phyloP scores from a whole-genome alignment of 1,139 yeast genomes.

The Arxiozyma bovina region DNA sequence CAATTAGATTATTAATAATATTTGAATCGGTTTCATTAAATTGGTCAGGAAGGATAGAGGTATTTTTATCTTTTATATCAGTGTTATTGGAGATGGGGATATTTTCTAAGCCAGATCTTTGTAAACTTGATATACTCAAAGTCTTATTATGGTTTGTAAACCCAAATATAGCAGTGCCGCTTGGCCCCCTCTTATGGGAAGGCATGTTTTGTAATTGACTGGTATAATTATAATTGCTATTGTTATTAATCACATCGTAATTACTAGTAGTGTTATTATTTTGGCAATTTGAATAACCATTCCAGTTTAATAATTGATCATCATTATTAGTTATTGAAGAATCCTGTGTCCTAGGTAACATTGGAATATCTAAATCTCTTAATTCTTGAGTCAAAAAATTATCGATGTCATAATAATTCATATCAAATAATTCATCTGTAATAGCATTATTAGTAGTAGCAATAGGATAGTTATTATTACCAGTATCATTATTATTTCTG shows the following conservation, averaged over 20 bases:
- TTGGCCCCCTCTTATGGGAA: conserved; percentile 32
- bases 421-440: conserved; percentile 6
- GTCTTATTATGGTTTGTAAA: conserved; percentile 47
- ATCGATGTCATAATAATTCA: conserved; percentile 25
- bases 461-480: background rate
- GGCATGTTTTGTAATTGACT: conserved; percentile 1
- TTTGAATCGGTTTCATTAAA: background rate
- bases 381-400: conserved; percentile 25
- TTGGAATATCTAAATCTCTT: conserved; percentile 27
- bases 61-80: background rate
- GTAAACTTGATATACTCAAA: conserved; percentile 29
- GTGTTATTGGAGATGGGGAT: background rate
- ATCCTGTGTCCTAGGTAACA: conserved; percentile 15
- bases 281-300: background rate
- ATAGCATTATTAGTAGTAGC: background rate
- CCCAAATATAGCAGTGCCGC: conserved; percentile 63
- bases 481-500: conserved; percentile 4
- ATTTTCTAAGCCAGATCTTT: conserved; percentile 7
- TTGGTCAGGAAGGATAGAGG: background rate
- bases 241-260: background rate
- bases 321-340: background rate
- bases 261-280: no score
- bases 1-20: background rate
- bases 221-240: background rate
- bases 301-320: conserved; percentile 6